Evolutionary conservation across 179 eudicot genomes (phyloP).

Genomic region (Pouteria campechiana): DNA sequence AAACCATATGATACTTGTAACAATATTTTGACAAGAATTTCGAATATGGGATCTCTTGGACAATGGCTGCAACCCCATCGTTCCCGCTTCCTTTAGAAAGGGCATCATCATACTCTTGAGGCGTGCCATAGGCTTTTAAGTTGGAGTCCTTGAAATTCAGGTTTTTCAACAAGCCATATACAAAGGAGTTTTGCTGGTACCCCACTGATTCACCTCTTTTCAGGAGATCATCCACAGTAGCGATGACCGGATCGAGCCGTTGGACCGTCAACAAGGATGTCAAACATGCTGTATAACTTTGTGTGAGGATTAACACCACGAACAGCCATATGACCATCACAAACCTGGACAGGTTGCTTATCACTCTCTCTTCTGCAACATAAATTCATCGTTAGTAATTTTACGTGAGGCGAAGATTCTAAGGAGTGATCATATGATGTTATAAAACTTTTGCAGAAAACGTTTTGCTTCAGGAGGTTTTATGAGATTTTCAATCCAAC

Average conservation of each 20-base stretch:
- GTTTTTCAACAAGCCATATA: constrained; percentile 10
- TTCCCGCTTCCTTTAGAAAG: constrained; percentile 26
- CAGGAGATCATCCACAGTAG: constrained; percentile 14
- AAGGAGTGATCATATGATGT: too few species aligned
- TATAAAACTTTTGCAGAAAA: too few species aligned
- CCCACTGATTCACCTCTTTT: constrained; percentile 19
- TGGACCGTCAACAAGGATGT: constrained; percentile 43
- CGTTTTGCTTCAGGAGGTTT: too few species aligned
- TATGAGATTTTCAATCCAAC: too few species aligned
- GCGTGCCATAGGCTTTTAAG: constrained; percentile 9
- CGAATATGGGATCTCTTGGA: constrained; percentile 44
- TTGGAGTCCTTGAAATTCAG: constrained; percentile 13
- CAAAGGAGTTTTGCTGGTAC: constrained; percentile 29
- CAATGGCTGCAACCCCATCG: constrained; percentile 35
- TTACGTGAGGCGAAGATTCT: too few species aligned
- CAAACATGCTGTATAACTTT: constrained; percentile 49
- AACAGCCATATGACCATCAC: constrained; percentile 52
- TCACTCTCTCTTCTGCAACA: constrained; percentile 31
- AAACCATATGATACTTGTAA: constrained; percentile 27
- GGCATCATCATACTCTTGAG: constrained; percentile 18
- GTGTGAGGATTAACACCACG: constrained; percentile 37
- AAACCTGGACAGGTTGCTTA: constrained; percentile 39
- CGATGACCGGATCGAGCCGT: constrained; percentile 20
- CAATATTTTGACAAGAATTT: constrained; percentile 26
- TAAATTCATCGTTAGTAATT: too few species aligned